Conservation (phyloP, 1,284 basidiomycete genomes). For the Ceratobasidium sp. region DNA sequence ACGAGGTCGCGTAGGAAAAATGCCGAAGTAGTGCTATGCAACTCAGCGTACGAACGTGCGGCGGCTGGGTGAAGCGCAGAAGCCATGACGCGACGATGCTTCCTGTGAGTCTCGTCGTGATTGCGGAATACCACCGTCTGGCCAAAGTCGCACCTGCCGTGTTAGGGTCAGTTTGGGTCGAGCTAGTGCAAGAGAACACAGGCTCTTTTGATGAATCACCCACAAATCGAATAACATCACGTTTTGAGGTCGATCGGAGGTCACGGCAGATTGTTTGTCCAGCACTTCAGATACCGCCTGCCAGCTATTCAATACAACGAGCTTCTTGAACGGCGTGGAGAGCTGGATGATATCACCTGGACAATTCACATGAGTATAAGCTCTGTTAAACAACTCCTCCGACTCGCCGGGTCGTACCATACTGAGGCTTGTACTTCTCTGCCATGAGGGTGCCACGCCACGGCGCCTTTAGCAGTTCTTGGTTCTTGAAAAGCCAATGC, state of each 20-base stretch:
- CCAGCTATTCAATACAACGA: conserved; percentile 17
- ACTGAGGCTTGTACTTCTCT: conserved; percentile 16
- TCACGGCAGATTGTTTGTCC: conserved; percentile 6
- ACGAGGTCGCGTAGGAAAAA: conserved; percentile 8
- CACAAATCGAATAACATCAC: conserved; percentile 28
- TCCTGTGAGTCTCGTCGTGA: conserved; percentile 30
- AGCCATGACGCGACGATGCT: conserved; percentile 33
- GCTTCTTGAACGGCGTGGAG: conserved; percentile 9
- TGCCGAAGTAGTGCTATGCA: background rate
- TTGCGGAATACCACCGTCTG: background rate
- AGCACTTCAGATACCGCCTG: conserved; percentile 10
- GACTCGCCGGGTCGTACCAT: background rate
- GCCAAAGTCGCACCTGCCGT: background rate
- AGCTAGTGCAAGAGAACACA: background rate
- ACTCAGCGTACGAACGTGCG: conserved; percentile 19
- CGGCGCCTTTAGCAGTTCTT: background rate
- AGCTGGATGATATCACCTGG: background rate
- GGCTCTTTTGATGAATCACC: too few relatives aligned
- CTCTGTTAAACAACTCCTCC: too few relatives aligned
- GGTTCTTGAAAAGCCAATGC: conserved; percentile 36
- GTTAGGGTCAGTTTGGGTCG: background rate
- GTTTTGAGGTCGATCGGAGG: conserved; percentile 15
- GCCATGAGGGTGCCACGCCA: conserved; percentile 7
- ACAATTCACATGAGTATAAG: too few relatives aligned
- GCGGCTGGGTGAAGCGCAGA: conserved; percentile 26